A percentile compares a stretch with the other conserved stretches of the same genome.
Evolutionary conservation across 2,329 filamentous ascomycete genomes (phyloP).

Genomic region (Aureobasidium sp.): DNA sequence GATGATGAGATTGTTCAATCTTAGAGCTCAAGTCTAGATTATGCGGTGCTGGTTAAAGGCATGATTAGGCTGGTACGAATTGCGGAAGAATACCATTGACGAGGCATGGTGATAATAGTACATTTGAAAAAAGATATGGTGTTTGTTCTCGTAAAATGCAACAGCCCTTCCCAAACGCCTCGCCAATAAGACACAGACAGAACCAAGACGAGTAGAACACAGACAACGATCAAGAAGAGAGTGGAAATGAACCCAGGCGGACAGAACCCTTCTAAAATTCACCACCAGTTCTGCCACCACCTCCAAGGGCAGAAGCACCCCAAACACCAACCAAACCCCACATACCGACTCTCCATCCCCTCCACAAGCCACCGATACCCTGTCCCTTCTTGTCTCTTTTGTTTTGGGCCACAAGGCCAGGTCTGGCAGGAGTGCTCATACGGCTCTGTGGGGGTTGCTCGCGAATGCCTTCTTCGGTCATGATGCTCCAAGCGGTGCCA

Average conservation of each 20-base stretch:
- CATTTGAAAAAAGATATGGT: background rate
- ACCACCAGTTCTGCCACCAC: slow-evolving; percentile 12
- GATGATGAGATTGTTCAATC: no score
- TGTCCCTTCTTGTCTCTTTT: slow-evolving; percentile 50
- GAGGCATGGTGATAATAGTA: background rate
- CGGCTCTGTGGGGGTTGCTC: slow-evolving; percentile 27
- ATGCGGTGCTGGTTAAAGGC: no score
- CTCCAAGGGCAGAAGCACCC: slow-evolving; percentile 24
- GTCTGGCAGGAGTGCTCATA: slow-evolving; percentile 20
- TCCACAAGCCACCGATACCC: slow-evolving; percentile 58
- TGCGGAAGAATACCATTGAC: background rate
- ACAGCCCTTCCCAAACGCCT: background rate
- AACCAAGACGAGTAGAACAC: slow-evolving; percentile 1
- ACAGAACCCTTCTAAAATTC: slow-evolving; percentile 11
- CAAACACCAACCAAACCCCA: slow-evolving; percentile 69
- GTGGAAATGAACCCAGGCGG: background rate
- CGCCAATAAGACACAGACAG: background rate
- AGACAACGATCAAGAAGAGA: background rate
- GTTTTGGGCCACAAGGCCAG: slow-evolving; percentile 25
- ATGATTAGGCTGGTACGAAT: background rate
- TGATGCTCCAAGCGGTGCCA: slow-evolving; percentile 85
- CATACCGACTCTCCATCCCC: slow-evolving; percentile 69
- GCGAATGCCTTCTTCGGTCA: slow-evolving; percentile 66
- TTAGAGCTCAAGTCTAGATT: no score
- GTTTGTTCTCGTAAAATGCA: background rate